phyloP scores from a whole-genome alignment of 257 asterid genomes.

The Cynanchum wilfordii region DNA sequence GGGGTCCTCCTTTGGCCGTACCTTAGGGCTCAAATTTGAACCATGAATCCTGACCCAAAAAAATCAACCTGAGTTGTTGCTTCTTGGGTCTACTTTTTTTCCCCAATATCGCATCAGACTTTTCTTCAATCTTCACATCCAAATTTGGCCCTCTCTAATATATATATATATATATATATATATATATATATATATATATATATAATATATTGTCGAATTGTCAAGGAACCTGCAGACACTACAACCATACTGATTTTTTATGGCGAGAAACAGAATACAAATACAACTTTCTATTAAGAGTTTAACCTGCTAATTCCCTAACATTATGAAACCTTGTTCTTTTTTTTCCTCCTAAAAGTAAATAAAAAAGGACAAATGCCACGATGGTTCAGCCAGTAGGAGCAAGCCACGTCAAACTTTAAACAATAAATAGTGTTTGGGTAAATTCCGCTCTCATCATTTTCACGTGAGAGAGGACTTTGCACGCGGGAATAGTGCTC shows the following conservation, averaged over 20 bases:
- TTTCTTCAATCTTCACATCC: not conserved
- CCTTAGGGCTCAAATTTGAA: slow-evolving; percentile 5
- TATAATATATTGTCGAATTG: not conserved
- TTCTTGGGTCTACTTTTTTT: not conserved
- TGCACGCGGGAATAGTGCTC: slow-evolving; percentile 19
- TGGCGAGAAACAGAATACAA: not conserved
- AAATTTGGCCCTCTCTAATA: no score
- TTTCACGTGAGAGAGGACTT: slow-evolving; percentile 9
- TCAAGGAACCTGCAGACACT: not conserved
- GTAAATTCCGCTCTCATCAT: not conserved
- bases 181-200: no score
- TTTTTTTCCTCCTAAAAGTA: no score
- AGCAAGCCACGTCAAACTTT: not conserved
- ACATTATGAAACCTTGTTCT: no score
- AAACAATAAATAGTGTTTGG: not conserved
- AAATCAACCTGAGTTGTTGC: not conserved
- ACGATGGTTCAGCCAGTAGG: slow-evolving; percentile 5
- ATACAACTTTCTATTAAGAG: no score
- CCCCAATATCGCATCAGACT: not conserved
- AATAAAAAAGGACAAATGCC: not conserved
- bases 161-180: no score
- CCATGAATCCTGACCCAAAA: not conserved
- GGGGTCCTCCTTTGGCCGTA: not conserved
- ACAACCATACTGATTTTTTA: not conserved
- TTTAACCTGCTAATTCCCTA: no score